phyloP scores from a whole-genome alignment of 1,284 basidiomycete species.

The Psilocybe mexicana region DNA sequence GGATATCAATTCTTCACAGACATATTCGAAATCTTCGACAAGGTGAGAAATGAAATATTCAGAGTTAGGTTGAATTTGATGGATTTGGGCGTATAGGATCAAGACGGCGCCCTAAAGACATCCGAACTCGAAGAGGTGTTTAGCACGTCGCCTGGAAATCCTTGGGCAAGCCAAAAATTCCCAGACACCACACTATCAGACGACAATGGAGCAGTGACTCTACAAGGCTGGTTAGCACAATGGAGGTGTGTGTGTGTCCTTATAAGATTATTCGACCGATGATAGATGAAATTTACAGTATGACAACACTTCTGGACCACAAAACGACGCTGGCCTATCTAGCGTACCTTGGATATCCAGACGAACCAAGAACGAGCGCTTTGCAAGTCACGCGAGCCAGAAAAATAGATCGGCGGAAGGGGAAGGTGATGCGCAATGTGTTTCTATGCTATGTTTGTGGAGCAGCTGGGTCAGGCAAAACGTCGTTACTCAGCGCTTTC shows the following conservation, averaged over 20 bases:
- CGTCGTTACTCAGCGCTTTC: constrained; percentile 82
- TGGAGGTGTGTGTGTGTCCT: constrained; percentile 72
- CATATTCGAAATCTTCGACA: constrained; percentile 95
- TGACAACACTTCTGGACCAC: constrained; percentile 95
- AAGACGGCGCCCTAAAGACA: constrained; percentile 89
- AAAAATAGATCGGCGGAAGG: constrained; percentile 85
- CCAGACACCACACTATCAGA: constrained; percentile 90
- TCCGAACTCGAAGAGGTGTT: constrained; percentile 90
- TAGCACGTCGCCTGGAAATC: constrained; percentile 92
- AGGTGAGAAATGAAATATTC: constrained; percentile 45
- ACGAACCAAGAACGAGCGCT: constrained; percentile 75
- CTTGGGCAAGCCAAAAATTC: constrained; percentile 86
- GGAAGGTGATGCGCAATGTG: constrained; percentile 86
- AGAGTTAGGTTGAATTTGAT: background rate
- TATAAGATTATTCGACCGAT: background rate
- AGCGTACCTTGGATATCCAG: constrained; percentile 90
- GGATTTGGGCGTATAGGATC: constrained; percentile 57
- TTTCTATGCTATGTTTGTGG: constrained; percentile 94
- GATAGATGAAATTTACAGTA: constrained; percentile 41
- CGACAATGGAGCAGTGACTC: constrained; percentile 86
- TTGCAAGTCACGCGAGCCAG: constrained; percentile 81
- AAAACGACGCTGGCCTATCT: constrained; percentile 92
- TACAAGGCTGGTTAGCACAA: constrained; percentile 98
- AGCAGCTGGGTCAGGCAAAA: constrained; percentile 95
- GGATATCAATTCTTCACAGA: constrained; percentile 99